Evolutionary conservation across 352 stramenopile genomes (phyloP).

Genomic region (Phytophthora sp.): DNA sequence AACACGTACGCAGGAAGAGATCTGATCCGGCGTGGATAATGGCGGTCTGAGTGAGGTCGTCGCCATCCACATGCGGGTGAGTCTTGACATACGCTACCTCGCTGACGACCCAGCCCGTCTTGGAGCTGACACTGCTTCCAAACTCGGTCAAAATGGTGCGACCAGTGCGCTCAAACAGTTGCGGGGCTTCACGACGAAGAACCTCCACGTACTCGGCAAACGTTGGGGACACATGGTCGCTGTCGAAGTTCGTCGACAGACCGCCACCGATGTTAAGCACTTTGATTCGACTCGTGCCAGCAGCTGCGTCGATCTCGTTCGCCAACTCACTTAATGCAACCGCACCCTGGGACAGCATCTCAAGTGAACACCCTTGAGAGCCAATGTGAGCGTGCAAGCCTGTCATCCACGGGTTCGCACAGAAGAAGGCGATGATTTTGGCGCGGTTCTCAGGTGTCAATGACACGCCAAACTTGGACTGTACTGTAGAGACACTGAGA

Average conservation of each 20-base stretch:
- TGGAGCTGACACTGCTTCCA: conserved; percentile 84
- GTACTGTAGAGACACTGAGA: conserved; percentile 88
- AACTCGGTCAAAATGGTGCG: conserved; percentile 93
- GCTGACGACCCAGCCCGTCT: conserved; percentile 87
- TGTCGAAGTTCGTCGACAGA: conserved; percentile 90
- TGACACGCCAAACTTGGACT: conserved; percentile 93
- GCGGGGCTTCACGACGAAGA: conserved; percentile 67
- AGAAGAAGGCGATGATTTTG: conserved; percentile 75
- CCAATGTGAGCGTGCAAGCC: conserved; percentile 90
- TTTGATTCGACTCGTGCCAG: conserved; percentile 72
- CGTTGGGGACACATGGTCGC: conserved; percentile 64
- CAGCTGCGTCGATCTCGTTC: conserved; percentile 79
- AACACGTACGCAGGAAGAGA: conserved; percentile 89
- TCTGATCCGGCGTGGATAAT: conserved; percentile 92
- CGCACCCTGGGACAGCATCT: conserved; percentile 87
- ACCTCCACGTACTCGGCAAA: conserved; percentile 87
- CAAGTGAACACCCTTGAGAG: conserved; percentile 81
- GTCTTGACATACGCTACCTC: conserved; percentile 92
- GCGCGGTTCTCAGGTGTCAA: conserved; percentile 61
- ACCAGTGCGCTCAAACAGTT: conserved; percentile 82
- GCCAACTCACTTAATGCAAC: conserved; percentile 78
- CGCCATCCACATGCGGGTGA: conserved; percentile 47
- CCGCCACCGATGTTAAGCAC: conserved; percentile 93
- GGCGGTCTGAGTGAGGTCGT: conserved; percentile 60
- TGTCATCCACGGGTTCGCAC: conserved; percentile 88